Conservation (phyloP, 306 rosid genomes). For the peach (Prunus persica) region DNA sequence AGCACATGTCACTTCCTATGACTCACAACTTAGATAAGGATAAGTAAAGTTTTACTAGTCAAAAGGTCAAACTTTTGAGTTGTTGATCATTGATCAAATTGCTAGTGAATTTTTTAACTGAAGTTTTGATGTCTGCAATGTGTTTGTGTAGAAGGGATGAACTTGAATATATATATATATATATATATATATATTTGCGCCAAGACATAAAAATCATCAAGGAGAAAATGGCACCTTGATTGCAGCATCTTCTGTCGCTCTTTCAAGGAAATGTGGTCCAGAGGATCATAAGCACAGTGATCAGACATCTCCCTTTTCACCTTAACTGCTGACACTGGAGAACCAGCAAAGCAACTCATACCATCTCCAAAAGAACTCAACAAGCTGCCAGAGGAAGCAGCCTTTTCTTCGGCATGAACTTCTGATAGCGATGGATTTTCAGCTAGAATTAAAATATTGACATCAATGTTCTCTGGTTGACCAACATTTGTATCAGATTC, state of each 20-base stretch:
- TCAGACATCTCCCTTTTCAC: constrained; percentile 43
- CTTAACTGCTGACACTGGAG: constrained; percentile 22
- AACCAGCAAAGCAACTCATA: constrained; percentile 26
- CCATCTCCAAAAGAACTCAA: constrained; percentile 32
- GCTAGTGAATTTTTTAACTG: neutral
- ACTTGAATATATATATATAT: too few species aligned
- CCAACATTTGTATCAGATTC: constrained; percentile 15
- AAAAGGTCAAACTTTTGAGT: neutral
- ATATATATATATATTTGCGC: neutral
- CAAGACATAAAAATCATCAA: constrained; percentile 6
- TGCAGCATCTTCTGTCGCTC: constrained; percentile 68
- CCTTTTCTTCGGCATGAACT: constrained; percentile 35
- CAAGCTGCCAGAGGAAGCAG: constrained; percentile 34
- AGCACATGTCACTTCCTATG: neutral
- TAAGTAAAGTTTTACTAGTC: neutral
- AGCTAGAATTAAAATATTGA: constrained; percentile 17
- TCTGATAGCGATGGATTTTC: constrained; percentile 17
- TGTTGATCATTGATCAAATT: neutral
- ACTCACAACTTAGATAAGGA: neutral
- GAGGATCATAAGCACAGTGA: constrained; percentile 35
- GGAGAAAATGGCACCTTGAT: constrained; percentile 47
- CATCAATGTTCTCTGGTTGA: constrained; percentile 23
- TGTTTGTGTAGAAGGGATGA: neutral
- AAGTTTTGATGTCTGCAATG: neutral
- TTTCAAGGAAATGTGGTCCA: constrained; percentile 61